Percentiles rank a stretch among this genome's conserved stretches.
Evolutionary conservation across 1,284 basidiomycete genomes (phyloP).

Genomic region (Chiua sp.): DNA sequence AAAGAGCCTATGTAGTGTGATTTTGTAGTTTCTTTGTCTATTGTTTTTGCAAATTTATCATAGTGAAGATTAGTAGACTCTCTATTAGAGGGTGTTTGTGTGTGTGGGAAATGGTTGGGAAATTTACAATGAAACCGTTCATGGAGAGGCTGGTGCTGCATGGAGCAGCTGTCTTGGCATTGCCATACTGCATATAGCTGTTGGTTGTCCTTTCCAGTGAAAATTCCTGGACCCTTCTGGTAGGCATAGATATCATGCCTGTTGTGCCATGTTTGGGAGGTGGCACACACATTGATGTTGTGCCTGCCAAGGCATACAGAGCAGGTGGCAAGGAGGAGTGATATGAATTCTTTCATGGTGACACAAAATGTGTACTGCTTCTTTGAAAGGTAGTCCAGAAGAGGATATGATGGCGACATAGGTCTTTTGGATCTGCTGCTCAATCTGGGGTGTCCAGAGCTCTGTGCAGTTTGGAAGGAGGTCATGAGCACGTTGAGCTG

Average conservation of each 20-base stretch:
- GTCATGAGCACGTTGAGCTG: too few species aligned
- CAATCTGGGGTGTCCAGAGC: too few species aligned
- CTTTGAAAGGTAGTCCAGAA: too few species aligned
- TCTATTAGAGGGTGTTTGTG: conserved; percentile 5
- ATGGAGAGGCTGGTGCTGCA: background rate
- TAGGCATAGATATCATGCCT: background rate
- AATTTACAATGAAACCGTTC: conserved; percentile 4
- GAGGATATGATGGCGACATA: too few species aligned
- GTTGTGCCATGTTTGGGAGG: background rate
- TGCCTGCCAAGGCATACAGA: too few species aligned
- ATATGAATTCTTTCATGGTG: too few species aligned
- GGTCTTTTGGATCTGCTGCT: too few species aligned
- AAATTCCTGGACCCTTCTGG: background rate
- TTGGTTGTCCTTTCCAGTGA: background rate
- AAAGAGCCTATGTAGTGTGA: conserved; percentile 1
- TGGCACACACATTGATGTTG: too few species aligned
- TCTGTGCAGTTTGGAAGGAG: too few species aligned
- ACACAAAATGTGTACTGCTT: too few species aligned
- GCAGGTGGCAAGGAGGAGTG: too few species aligned
- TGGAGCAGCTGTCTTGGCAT: too few species aligned
- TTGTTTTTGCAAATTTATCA: background rate
- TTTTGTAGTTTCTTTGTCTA: conserved; percentile 3
- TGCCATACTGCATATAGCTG: background rate
- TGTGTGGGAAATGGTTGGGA: conserved; percentile 5
- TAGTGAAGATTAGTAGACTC: background rate